Percentiles rank a stretch among this genome's conserved stretches.
Evolutionary conservation across 306 rosid species (phyloP).

Genomic region (Trifolium fragiferum): DNA sequence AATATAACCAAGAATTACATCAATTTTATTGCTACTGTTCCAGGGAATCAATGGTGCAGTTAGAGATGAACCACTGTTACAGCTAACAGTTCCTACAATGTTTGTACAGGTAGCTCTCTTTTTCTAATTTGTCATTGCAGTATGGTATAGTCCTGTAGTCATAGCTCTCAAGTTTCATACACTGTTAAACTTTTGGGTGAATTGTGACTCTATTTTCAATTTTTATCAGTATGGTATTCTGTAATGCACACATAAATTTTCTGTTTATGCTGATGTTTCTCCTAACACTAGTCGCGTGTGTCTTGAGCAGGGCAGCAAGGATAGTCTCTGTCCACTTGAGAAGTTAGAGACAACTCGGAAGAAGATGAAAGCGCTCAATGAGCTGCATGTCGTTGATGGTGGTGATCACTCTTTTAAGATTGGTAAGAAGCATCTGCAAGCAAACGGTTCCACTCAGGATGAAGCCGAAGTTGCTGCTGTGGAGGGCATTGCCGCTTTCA

Average conservation of each 20-base stretch:
- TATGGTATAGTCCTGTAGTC: neutral
- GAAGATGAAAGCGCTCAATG: slow-evolving; percentile 67
- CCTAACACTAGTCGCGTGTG: slow-evolving; percentile 13
- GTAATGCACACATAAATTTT: slow-evolving; percentile 10
- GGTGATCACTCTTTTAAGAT: slow-evolving; percentile 96
- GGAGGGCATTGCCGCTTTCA: slow-evolving; percentile 63
- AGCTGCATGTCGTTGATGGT: slow-evolving; percentile 78
- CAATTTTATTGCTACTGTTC: slow-evolving; percentile 37
- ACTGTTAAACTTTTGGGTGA: slow-evolving; percentile 18
- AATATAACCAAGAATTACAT: slow-evolving; percentile 9
- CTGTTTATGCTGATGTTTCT: slow-evolving; percentile 6
- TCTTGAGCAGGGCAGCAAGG: slow-evolving; percentile 78
- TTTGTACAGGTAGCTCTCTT: slow-evolving; percentile 74
- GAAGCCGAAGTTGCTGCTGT: slow-evolving; percentile 72
- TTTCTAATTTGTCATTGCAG: slow-evolving; percentile 14
- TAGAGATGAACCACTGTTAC: slow-evolving; percentile 74
- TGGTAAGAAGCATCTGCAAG: slow-evolving; percentile 82
- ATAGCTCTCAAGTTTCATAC: slow-evolving; percentile 21
- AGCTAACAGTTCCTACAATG: slow-evolving; percentile 73
- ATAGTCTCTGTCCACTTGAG: slow-evolving; percentile 72
- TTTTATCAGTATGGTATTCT: slow-evolving; percentile 27
- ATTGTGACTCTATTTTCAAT: neutral
- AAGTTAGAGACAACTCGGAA: slow-evolving; percentile 70
- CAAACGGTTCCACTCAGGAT: slow-evolving; percentile 61
- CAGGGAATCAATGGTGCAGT: slow-evolving; percentile 82